Conservation (phyloP, 495 filamentous ascomycete species). For the Trichoderma virens region DNA sequence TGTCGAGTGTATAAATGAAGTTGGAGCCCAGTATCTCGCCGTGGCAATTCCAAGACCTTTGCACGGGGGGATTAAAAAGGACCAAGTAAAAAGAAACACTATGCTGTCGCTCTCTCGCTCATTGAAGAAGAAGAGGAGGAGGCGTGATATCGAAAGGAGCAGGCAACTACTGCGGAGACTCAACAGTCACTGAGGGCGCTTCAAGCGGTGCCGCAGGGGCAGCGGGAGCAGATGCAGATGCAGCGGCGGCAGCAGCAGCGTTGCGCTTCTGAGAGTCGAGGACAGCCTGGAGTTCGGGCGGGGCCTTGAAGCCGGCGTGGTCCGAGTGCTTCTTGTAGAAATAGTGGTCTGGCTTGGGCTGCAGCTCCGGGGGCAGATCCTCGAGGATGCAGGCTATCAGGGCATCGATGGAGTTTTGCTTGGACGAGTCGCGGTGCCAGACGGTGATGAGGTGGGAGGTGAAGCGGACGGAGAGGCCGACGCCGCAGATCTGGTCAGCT, state of each 20-base stretch:
- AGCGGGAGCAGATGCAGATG: slow-evolving; percentile 13
- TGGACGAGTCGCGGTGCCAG: slow-evolving; percentile 77
- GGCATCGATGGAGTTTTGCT: slow-evolving; percentile 62
- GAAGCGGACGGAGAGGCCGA: slow-evolving; percentile 64
- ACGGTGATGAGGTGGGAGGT: slow-evolving; percentile 73
- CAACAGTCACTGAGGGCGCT: neutral
- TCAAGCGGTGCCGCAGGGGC: neutral
- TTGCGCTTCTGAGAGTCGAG: slow-evolving; percentile 40
- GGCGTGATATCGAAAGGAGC: neutral
- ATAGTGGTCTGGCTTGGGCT: slow-evolving; percentile 60
- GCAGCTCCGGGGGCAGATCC: slow-evolving; percentile 56
- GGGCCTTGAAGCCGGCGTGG: slow-evolving; percentile 49
- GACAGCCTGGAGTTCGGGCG: slow-evolving; percentile 41
- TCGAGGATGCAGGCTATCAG: slow-evolving; percentile 62
- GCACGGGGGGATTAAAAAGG: no score
- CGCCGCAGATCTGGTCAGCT: slow-evolving; percentile 77
- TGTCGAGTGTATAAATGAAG: neutral
- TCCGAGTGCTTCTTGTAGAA: slow-evolving; percentile 57
- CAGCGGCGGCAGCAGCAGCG: slow-evolving; percentile 23
- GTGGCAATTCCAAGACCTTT: no score
- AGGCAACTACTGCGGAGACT: neutral
- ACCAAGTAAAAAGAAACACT: no score
- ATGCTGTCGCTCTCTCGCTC: no score
- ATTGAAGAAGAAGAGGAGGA: neutral
- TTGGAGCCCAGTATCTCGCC: neutral